Base-by-base conservation (phyloP, 169 alveolate genomes). In the Cryptosporidium meleagridis region DNA sequence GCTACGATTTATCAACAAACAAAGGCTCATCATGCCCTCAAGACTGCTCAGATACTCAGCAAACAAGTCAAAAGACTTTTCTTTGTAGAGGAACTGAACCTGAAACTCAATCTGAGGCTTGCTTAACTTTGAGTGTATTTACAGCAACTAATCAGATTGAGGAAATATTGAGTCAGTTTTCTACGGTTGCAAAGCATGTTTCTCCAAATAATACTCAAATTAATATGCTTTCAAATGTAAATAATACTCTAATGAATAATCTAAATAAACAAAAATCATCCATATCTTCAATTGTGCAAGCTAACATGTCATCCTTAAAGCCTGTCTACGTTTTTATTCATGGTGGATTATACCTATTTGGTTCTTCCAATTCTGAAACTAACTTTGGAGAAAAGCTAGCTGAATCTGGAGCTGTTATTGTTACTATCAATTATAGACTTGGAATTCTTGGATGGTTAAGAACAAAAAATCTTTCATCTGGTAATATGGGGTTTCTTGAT, bases 401-500 rank as follows among this genome's bases (percentile, higher is more conserved):
- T 2, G 89, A 80, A n/a, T 80, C 89, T 45, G 89, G 89, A 37
- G 85, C 87, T 18, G 86, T 93, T 48, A 84, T 91, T 59, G 85
- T 93, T 53, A 91, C 92, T 12, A 69, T 91, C 18, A 91, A 62
- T 48, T 93, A 91, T 73, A 72, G 95, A 75, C 35, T 91, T 21
- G 94, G 94, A 3, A 69, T 91, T 1, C 75, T 91, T n/a, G 95
- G 95, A 0, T 93, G 89, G 89, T 23, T 80, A 26, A 80, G 75
- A 23, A 65, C 73, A 18, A 80, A 80, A 48, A 80, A 80, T 21
- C 41, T 80, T 37, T 59, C 89, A 26, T 37, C 80, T 39, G 73
- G 86, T 3, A 91, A 91, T 85, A 91, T 91, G 91, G 94, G 94
- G 18, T 87, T 91, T 53, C 85, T 93, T 72, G 95, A 93, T 55